Percentiles rank a stretch among this genome's conserved stretches.
phyloP scores from a whole-genome alignment of 768 basidiomycete genomes.

The Phanerochaete sordida region DNA sequence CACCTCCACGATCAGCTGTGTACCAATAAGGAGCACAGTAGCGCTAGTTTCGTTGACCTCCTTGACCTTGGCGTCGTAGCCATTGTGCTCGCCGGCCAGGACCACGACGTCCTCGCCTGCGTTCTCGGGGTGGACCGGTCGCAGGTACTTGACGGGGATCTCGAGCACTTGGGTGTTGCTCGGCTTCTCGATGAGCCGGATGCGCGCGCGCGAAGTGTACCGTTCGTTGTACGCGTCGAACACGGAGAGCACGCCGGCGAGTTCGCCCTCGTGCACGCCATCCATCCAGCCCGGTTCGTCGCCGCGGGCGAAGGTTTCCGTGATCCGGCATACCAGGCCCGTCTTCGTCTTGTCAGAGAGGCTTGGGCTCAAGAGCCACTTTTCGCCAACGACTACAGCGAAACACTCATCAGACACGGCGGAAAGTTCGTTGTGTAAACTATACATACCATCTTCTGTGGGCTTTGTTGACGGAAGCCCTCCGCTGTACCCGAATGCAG shows the following conservation, averaged over 20 bases:
- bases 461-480: neutral
- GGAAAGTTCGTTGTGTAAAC: neutral
- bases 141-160: constrained; percentile 23
- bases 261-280: constrained; percentile 25
- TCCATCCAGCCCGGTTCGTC: constrained; percentile 17
- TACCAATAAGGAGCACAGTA: constrained; percentile 13
- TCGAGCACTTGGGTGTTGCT: constrained; percentile 15
- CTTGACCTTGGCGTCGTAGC: constrained; percentile 16
- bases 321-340: constrained; percentile 21
- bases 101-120: constrained; percentile 17
- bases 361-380: constrained; percentile 22
- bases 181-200: constrained; percentile 20
- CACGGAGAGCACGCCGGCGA: constrained; percentile 21
- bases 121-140: constrained; percentile 20
- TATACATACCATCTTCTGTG: neutral
- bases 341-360: constrained; percentile 15
- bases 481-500: neutral
- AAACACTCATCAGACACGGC: too few relatives aligned
- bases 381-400: constrained; percentile 14
- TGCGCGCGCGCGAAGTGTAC: constrained; percentile 20
- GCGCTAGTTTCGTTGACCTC: constrained; percentile 5
- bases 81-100: constrained; percentile 17
- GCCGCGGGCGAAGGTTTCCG: constrained; percentile 14
- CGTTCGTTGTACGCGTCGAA: constrained; percentile 21
- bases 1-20: constrained; percentile 20